phyloP scores from a whole-genome alignment of 805 yeast genomes.

The Candida ovalis region DNA sequence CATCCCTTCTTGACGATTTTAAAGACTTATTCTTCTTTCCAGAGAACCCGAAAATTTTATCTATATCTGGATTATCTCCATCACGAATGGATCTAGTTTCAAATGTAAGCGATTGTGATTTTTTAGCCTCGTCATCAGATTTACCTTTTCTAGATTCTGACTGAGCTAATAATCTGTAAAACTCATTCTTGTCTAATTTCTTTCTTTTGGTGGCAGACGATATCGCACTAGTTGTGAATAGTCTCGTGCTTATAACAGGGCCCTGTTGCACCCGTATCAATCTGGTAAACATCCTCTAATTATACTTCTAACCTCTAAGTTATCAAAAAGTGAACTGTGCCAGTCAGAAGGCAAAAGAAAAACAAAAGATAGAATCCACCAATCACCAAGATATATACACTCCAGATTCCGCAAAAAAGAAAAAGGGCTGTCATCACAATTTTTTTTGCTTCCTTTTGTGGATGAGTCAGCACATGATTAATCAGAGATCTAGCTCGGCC shows the following conservation, averaged over 20 bases:
- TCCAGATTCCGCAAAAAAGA: neutral
- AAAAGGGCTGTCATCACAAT: neutral
- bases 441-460: too few species aligned
- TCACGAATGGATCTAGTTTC: constrained; percentile 22
- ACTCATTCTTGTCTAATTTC: constrained; percentile 12
- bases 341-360: neutral
- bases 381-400: neutral
- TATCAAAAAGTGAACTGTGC: neutral
- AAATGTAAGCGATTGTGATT: constrained; percentile 16
- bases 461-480: too few species aligned
- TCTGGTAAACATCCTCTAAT: neutral
- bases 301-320: neutral
- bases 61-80: constrained; percentile 18
- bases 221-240: neutral
- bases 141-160: constrained; percentile 14
- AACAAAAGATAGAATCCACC: neutral
- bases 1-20: constrained; percentile 35
- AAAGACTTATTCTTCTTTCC: constrained; percentile 27
- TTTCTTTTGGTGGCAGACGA: neutral
- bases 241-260: neutral
- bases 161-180: constrained; percentile 15
- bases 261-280: neutral
- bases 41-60: constrained; percentile 29
- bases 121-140: constrained; percentile 9
- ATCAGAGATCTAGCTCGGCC: too few species aligned